Evolutionary conservation across 345 rosid genomes (phyloP).

Genomic region (Psidium friedrichsthalianum): DNA sequence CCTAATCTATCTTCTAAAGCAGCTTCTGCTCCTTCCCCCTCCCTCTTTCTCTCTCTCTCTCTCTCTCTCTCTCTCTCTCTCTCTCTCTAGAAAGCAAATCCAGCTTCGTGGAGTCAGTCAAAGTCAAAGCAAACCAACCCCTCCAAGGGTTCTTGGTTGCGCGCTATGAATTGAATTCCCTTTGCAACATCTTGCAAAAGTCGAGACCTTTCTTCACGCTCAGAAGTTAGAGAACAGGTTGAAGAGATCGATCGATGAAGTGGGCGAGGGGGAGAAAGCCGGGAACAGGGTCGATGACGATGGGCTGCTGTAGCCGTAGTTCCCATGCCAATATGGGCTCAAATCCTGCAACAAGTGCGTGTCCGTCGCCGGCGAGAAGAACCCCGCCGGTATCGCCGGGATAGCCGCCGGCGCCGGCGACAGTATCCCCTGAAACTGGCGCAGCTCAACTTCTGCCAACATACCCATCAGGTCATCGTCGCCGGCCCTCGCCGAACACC

Average conservation of each 20-base stretch:
- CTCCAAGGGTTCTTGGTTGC: not conserved
- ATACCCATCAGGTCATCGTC: slow-evolving; percentile 1
- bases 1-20: not conserved
- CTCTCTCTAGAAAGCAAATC: not conserved
- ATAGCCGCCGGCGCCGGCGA: slow-evolving; percentile 64
- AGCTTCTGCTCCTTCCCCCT: not conserved
- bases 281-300: slow-evolving; percentile 30
- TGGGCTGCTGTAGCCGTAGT: slow-evolving; percentile 28
- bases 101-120: not conserved
- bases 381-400: slow-evolving; percentile 27
- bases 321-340: slow-evolving; percentile 29
- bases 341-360: slow-evolving; percentile 18
- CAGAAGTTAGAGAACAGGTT: slow-evolving; percentile 33
- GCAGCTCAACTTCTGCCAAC: slow-evolving; percentile 13
- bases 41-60: no score
- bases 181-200: not conserved
- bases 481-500: not conserved
- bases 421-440: slow-evolving; percentile 53
- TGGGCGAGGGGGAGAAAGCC: slow-evolving; percentile 37
- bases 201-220: not conserved
- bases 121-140: not conserved
- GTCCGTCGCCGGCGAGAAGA: slow-evolving; percentile 44
- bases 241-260: slow-evolving; percentile 38
- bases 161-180: no score
- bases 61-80: not conserved